A percentile compares a stretch with the other conserved stretches of the same genome.
Evolutionary conservation across 768 basidiomycete genomes (phyloP).

Genomic region (Mycena metata): DNA sequence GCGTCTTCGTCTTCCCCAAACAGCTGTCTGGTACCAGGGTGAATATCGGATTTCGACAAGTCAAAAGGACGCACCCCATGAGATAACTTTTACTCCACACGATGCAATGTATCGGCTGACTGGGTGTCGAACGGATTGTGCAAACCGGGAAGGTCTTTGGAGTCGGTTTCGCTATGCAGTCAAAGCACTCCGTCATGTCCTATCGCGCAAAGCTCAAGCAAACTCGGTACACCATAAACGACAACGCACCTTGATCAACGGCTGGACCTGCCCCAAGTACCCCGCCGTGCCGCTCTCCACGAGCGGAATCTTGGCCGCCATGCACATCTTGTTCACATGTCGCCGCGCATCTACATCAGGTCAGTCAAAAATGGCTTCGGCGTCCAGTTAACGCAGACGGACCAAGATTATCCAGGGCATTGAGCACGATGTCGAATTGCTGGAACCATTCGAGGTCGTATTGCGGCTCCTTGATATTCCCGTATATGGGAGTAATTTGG

Average conservation of each 20-base stretch:
- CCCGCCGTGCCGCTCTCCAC: constrained; percentile 98
- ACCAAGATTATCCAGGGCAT: constrained; percentile 98
- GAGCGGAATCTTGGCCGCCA: constrained; percentile 90
- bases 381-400: constrained; percentile 39
- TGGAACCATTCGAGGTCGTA: constrained; percentile 94
- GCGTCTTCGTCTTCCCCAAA: constrained; percentile 95
- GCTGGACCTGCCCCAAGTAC: constrained; percentile 97
- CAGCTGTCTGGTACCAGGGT: constrained; percentile 72
- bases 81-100: constrained; percentile 99
- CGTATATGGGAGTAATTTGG: constrained; percentile 88
- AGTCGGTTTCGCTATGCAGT: constrained; percentile 93
- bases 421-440: constrained; percentile 92
- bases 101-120: constrained; percentile 98
- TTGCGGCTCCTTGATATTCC: constrained; percentile 93
- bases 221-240: neutral
- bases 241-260: constrained; percentile 81
- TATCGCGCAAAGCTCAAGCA: constrained; percentile 45
- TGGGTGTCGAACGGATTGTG: constrained; percentile 96
- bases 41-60: neutral
- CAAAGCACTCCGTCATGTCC: constrained; percentile 95
- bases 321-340: constrained; percentile 98
- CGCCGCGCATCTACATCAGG: constrained; percentile 81
- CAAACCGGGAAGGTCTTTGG: constrained; percentile 98
- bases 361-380: neutral
- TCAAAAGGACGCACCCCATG: constrained; percentile 72